Evolutionary conservation across 208 protist genomes (phyloP).

Genomic region (Acanthamoeba healyi): DNA sequence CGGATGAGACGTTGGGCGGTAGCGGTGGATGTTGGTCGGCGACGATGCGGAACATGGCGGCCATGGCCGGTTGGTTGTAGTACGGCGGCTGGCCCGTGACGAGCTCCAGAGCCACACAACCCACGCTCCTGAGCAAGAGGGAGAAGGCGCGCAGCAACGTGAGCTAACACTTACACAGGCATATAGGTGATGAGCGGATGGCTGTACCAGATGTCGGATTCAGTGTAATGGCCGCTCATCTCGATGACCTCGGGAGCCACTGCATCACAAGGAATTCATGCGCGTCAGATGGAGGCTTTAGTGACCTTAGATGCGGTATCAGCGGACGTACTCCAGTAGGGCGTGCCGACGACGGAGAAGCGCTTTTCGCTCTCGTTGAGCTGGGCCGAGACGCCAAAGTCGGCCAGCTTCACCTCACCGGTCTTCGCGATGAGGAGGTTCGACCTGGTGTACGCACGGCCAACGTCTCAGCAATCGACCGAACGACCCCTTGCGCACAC

Average conservation of each 20-base stretch:
- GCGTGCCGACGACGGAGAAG: slow-evolving; percentile 89
- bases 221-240: slow-evolving; percentile 88
- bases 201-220: slow-evolving; percentile 93
- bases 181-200: not conserved
- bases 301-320: not conserved
- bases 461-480: too few species aligned
- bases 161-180: too few species aligned
- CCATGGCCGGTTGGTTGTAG: slow-evolving; percentile 92
- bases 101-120: slow-evolving; percentile 94
- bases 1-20: slow-evolving; percentile 88
- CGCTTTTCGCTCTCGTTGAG: slow-evolving; percentile 82
- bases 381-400: slow-evolving; percentile 98
- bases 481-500: too few species aligned
- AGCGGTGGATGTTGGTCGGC: slow-evolving; percentile 91
- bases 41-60: slow-evolving; percentile 93
- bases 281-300: too few species aligned
- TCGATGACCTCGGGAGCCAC: slow-evolving; percentile 94
- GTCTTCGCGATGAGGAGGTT: slow-evolving; percentile 40
- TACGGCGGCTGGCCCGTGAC: slow-evolving; percentile 94
- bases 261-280: not conserved
- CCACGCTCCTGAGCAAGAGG: slow-evolving; percentile 74
- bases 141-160: not conserved
- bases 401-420: slow-evolving; percentile 89
- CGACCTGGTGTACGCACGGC: too few species aligned
- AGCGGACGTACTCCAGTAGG: slow-evolving; percentile 92